Evolutionary conservation across 306 rosid genomes (phyloP).

Genomic region (Malus sylvestris): DNA sequence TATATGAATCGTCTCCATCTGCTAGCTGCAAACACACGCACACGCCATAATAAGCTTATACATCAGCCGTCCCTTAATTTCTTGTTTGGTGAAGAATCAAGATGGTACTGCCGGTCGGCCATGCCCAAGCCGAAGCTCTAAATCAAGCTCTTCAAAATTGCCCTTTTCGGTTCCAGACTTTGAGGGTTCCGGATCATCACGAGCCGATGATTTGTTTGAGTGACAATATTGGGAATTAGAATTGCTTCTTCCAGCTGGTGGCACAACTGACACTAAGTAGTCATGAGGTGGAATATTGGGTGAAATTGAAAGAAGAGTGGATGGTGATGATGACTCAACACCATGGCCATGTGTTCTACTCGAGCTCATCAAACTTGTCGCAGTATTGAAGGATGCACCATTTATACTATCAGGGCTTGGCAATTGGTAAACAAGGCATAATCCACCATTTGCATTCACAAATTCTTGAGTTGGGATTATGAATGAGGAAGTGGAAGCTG

Average conservation of each 20-base stretch:
- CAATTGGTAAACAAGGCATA: slow-evolving; percentile 66
- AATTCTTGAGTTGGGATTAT: slow-evolving; percentile 58
- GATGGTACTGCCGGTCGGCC: slow-evolving; percentile 38
- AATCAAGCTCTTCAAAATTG: slow-evolving; percentile 68
- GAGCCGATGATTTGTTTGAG: slow-evolving; percentile 10
- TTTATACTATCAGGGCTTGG: slow-evolving; percentile 44
- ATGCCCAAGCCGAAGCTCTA: slow-evolving; percentile 83
- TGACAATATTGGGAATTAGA: neutral
- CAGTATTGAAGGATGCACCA: neutral
- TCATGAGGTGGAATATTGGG: slow-evolving; percentile 12
- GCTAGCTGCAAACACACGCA: neutral
- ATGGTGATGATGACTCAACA: slow-evolving; percentile 24
- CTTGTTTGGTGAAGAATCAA: slow-evolving; percentile 17
- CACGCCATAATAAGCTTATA: neutral
- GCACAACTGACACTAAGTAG: slow-evolving; percentile 1
- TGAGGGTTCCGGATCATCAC: slow-evolving; percentile 15
- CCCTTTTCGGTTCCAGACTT: slow-evolving; percentile 13
- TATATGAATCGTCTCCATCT: neutral
- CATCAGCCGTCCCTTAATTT: neutral
- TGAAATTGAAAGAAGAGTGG: slow-evolving; percentile 57
- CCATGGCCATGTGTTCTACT: neutral
- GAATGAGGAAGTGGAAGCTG: slow-evolving; percentile 23
- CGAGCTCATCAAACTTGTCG: neutral
- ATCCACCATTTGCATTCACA: slow-evolving; percentile 34
- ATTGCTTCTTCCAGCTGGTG: neutral